Evolutionary conservation across 225 moss, liverwort and hornwort genomes (phyloP).

Genomic region (Marchantia polymorpha): DNA sequence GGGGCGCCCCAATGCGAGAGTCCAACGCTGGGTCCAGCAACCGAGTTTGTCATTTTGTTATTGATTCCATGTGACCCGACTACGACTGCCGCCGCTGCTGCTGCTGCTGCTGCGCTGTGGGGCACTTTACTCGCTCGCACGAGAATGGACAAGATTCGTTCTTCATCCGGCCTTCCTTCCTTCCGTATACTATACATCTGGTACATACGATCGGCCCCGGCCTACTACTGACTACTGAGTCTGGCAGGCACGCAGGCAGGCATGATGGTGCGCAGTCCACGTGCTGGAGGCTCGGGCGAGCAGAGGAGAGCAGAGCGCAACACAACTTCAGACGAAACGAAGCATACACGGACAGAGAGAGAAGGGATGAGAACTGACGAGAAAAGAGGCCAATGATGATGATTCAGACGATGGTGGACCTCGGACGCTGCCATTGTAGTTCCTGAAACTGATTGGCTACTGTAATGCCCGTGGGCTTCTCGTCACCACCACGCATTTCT

Average conservation of each 20-base stretch:
- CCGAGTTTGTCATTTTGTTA: conserved; percentile 2
- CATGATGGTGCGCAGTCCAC: background rate
- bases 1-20: no score
- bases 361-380: background rate
- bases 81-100: no score
- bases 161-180: background rate
- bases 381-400: background rate
- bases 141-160: background rate
- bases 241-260: background rate
- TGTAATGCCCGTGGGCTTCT: background rate
- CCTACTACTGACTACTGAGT: background rate
- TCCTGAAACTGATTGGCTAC: background rate
- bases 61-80: background rate
- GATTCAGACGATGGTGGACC: background rate
- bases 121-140: background rate
- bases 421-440: background rate
- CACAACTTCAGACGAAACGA: background rate
- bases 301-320: background rate
- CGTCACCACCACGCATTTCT: background rate
- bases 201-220: background rate
- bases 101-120: no score
- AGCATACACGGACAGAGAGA: background rate
- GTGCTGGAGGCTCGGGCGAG: background rate
- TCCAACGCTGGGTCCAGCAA: background rate
- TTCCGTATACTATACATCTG: background rate